Base-by-base conservation (phyloP, 306 rosid species). In the Geum urbanum region DNA sequence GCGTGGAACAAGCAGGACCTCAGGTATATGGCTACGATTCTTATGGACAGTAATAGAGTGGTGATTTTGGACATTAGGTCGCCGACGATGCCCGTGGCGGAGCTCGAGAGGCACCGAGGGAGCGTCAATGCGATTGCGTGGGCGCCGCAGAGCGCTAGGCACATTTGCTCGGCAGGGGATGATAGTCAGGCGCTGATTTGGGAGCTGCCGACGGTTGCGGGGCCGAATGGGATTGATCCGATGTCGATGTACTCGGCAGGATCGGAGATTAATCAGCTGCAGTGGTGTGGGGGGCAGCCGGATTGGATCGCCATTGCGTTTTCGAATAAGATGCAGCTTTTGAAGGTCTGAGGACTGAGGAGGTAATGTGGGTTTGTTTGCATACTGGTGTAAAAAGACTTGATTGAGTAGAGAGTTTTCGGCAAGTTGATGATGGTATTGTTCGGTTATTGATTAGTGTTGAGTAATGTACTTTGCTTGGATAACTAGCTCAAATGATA, bases 1-100 rank as follows among this genome's bases (percentile, higher is more conserved):
- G 99, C 97, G 20, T 94, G 99, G 99, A 94, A 94, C 80, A 94
- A 94, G 79, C 97, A 87, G 87, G 99, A 94, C 54, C 66, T 94
- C 63, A 79, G 96, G 78, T 94, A 87, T 78, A 94, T 94, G 99
- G 99, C 97, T 0, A 94, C 97, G 0, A 88, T 80, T 51, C 35
- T 91, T 75, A 94, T 94, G 99, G 99, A 91, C 24, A 90, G 97
- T 43, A 88, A 85, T 73, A 90, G 84, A 52, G 82, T 94, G 60
- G 99, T 94, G 70, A 91, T 94, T 19, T 74, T 94, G 86, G 99
- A 94, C 66, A 94, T 94, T 37, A 63, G 99, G 2, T 88, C 97
- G 0, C 99, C 99, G 1, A 86, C 95, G 5, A 82, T 78, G 71
- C 99, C 99, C 0, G 99, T 91, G 35, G 99, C 98, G 0, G 95